phyloP scores from a whole-genome alignment of 495 filamentous ascomycete genomes.

The Neurospora sp. region DNA sequence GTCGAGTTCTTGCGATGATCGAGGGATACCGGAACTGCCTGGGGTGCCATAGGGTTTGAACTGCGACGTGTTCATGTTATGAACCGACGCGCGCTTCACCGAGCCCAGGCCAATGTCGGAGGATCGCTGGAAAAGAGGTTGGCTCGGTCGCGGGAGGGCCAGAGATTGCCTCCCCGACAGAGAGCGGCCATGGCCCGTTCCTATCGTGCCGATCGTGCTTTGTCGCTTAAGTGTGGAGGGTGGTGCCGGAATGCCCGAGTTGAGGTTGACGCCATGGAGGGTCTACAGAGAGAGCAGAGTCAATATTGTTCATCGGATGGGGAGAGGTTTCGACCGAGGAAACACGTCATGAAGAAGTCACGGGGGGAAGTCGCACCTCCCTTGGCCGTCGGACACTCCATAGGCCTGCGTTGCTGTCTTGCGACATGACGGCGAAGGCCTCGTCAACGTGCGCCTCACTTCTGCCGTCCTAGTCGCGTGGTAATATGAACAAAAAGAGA shows the following conservation, averaged over 20 bases:
- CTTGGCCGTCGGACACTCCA: slow-evolving; percentile 65
- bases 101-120: slow-evolving; percentile 77
- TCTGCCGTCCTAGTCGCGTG: neutral
- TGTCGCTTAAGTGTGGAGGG: slow-evolving; percentile 94
- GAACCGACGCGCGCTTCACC: slow-evolving; percentile 75
- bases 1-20: slow-evolving; percentile 39
- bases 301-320: neutral
- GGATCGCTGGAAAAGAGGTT: slow-evolving; percentile 74
- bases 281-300: slow-evolving; percentile 43
- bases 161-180: slow-evolving; percentile 79
- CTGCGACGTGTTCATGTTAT: slow-evolving; percentile 55
- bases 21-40: slow-evolving; percentile 21
- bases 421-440: slow-evolving; percentile 48
- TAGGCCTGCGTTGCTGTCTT: slow-evolving; percentile 50
- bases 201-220: slow-evolving; percentile 57
- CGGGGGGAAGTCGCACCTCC: slow-evolving; percentile 44
- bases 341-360: neutral
- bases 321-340: neutral
- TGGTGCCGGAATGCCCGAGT: slow-evolving; percentile 75
- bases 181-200: slow-evolving; percentile 59
- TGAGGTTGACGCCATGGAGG: slow-evolving; percentile 65
- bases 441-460: neutral
- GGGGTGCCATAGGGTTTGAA: slow-evolving; percentile 37
- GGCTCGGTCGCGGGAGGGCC: slow-evolving; percentile 64
- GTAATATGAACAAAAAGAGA: neutral